phyloP scores from a whole-genome alignment of 129 eudicot species.

The Chrysanthemum makinoi region DNA sequence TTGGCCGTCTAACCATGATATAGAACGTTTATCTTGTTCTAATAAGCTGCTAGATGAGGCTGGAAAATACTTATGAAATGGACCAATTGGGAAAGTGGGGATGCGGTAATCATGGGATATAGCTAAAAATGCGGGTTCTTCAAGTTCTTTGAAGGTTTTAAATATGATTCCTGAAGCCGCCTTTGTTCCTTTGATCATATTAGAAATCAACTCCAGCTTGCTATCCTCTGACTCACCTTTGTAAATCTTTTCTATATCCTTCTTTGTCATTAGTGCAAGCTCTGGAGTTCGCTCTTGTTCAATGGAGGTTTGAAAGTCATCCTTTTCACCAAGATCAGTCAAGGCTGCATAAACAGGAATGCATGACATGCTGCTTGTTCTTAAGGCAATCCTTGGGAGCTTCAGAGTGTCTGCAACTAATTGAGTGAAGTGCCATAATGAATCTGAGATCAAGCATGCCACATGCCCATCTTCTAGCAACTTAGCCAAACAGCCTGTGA shows the following conservation, averaged over 20 bases:
- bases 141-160: conserved; percentile 52
- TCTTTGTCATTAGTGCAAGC: conserved; percentile 37
- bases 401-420: conserved; percentile 25
- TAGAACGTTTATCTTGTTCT: conserved; percentile 32
- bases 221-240: conserved; percentile 15
- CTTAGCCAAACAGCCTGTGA: conserved; percentile 18
- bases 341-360: conserved; percentile 26
- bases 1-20: conserved; percentile 55
- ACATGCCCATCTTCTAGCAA: conserved; percentile 8
- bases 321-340: conserved; percentile 11
- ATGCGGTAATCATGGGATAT: conserved; percentile 21
- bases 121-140: conserved; percentile 32
- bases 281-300: conserved; percentile 32
- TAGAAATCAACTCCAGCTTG: conserved; percentile 4
- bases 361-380: conserved; percentile 38
- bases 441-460: conserved; percentile 25
- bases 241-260: conserved; percentile 32
- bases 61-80: conserved; percentile 46
- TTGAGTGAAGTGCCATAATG: conserved; percentile 26
- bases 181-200: conserved; percentile 37
- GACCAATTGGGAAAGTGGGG: conserved; percentile 49
- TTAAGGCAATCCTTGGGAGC: conserved; percentile 25
- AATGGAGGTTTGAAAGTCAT: conserved; percentile 26
- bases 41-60: conserved; percentile 36
- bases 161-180: conserved; percentile 39